Evolutionary conservation across 768 basidiomycete genomes (phyloP), one percentile per base, ranked within the genome.

Genomic region (Sarcomyxa edulis): DNA sequence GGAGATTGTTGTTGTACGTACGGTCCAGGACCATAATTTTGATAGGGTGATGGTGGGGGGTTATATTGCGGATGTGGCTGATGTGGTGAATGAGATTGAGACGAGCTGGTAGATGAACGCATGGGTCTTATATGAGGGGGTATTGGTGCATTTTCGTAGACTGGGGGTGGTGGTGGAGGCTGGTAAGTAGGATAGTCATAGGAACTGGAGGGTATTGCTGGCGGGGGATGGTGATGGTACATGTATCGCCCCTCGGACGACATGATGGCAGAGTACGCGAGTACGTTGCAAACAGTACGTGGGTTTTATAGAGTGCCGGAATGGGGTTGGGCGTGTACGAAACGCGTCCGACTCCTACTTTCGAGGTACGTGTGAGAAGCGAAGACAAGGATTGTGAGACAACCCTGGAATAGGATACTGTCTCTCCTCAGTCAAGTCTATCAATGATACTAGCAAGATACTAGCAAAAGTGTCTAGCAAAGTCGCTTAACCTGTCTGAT

Each of bases 231-330:
- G 15, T 48, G 38, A 11, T 18, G 40, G 29, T 48, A 48, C 35
- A 48, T 44, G 33, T 43, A 46, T 34, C 45, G 41, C 7, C 37
- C 37, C 36, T 46, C 45, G n/a, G 45, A 46, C 16, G 45, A 38
- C 45, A 46, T 46, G 27, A 21, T 39, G 20, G 27, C 25, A 25
- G 7, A 10, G 24, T n/a, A n/a, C n/a, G n/a, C n/a, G n/a, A n/a
- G n/a, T n/a, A n/a, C n/a, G n/a, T n/a, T n/a, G n/a, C n/a, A n/a
- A n/a, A n/a, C n/a, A n/a, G n/a, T n/a, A n/a, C n/a, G n/a, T n/a
- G n/a, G n/a, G n/a, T n/a, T n/a, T n/a, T n/a, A n/a, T n/a, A n/a
- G n/a, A n/a, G n/a, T n/a, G n/a, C n/a, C n/a, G n/a, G n/a, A n/a
- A n/a, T n/a, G n/a, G n/a, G n/a, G n/a, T n/a, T n/a, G n/a, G n/a